phyloP scores from a whole-genome alignment of 2,329 filamentous ascomycete species.

The Fusarium fracticaudum region DNA sequence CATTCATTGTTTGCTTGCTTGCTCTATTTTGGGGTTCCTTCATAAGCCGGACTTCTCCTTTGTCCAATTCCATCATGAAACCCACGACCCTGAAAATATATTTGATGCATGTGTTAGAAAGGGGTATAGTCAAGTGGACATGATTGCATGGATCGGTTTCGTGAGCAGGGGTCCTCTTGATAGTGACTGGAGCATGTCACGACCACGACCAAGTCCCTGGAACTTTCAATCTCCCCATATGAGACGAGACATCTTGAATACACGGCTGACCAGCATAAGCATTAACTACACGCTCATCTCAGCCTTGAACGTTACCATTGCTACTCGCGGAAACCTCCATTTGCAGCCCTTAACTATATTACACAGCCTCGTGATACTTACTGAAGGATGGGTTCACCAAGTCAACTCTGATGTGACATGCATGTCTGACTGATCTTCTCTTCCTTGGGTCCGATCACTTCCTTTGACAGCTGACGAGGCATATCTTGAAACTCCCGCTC shows the following conservation, averaged over 20 bases:
- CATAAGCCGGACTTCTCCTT: conserved; percentile 6
- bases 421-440: background rate
- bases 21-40: conserved; percentile 14
- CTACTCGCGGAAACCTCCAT: background rate
- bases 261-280: background rate
- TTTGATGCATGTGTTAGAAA: conserved; percentile 34
- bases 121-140: conserved; percentile 27
- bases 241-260: background rate
- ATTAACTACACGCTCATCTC: background rate
- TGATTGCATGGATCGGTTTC: conserved; percentile 29
- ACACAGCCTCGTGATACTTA: background rate
- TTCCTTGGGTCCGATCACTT: conserved; percentile 20
- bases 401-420: background rate
- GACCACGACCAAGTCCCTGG: conserved; percentile 37
- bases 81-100: conserved; percentile 26
- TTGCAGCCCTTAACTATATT: background rate
- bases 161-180: conserved; percentile 27
- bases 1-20: background rate
- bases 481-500: conserved; percentile 35
- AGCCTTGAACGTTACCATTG: conserved; percentile 4
- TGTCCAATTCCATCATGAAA: conserved; percentile 37
- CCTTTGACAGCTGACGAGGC: conserved; percentile 25
- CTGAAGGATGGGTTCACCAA: background rate
- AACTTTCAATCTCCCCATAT: conserved; percentile 34
- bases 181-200: conserved; percentile 35